Evolutionary conservation across 2,329 filamentous ascomycete species (phyloP).

Genomic region (Aspergillus phoenicis): DNA sequence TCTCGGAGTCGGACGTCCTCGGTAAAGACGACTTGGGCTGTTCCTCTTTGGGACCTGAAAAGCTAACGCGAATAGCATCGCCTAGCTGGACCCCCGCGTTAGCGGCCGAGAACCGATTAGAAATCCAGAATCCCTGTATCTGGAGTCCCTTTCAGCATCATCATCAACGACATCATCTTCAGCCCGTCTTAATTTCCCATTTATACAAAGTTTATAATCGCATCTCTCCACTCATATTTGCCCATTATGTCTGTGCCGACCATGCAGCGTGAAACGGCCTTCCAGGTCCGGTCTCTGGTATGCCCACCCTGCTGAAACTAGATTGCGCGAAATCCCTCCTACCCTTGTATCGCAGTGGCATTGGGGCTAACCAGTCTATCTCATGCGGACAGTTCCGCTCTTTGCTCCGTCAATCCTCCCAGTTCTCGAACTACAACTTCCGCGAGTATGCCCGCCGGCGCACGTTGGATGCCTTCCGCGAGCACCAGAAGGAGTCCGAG

Average conservation of each 20-base stretch:
- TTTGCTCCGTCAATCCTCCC: slow-evolving; percentile 78
- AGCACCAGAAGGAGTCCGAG: slow-evolving; percentile 73
- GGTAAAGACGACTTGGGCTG: neutral
- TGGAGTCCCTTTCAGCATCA: neutral
- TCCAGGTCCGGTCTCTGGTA: slow-evolving; percentile 53
- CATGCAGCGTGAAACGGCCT: slow-evolving; percentile 46
- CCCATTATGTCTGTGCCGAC: slow-evolving; percentile 48
- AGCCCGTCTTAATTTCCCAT: neutral
- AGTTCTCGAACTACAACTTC: slow-evolving; percentile 97
- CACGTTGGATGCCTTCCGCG: slow-evolving; percentile 86
- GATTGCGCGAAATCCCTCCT: neutral
- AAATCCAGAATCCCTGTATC: slow-evolving; percentile 2
- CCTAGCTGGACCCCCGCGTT: neutral
- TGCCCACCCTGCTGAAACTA: slow-evolving; percentile 18
- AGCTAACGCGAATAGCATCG: slow-evolving; percentile 1
- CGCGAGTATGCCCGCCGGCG: slow-evolving; percentile 91
- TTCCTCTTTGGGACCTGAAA: neutral
- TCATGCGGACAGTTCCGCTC: slow-evolving; percentile 77
- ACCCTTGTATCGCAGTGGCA: neutral
- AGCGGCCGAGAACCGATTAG: slow-evolving; percentile 1
- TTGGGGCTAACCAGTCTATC: neutral
- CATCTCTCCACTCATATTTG: slow-evolving; percentile 12
- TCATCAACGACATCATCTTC: neutral
- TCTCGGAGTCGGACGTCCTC: neutral
- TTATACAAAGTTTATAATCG: neutral